phyloP scores from a whole-genome alignment of 768 basidiomycete genomes.

The Xerocomellus dryophilus region DNA sequence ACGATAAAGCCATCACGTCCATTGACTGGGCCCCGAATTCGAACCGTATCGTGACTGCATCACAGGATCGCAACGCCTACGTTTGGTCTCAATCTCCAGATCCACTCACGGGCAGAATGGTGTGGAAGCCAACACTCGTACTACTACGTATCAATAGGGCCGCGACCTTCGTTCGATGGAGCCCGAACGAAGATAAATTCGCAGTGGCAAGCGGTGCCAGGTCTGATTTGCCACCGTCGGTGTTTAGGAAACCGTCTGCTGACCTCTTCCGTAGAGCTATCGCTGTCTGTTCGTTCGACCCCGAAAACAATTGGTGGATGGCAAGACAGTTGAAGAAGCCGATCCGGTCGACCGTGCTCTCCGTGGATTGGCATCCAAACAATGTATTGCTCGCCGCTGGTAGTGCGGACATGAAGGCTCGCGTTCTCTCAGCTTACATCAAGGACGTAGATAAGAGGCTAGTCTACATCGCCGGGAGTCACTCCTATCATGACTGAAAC shows the following conservation, averaged over 20 bases:
- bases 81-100: conserved; percentile 90
- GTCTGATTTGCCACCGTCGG: conserved; percentile 35
- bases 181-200: conserved; percentile 97
- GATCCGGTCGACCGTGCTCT: conserved; percentile 89
- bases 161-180: conserved; percentile 94
- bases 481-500: conserved; percentile 7
- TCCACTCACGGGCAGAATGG: conserved; percentile 59
- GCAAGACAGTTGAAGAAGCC: conserved; percentile 97
- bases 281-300: conserved; percentile 94
- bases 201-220: conserved; percentile 96
- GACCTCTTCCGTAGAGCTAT: conserved; percentile 61
- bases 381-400: conserved; percentile 96
- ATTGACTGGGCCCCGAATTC: conserved; percentile 98
- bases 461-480: conserved; percentile 17
- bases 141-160: conserved; percentile 92
- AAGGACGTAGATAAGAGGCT: conserved; percentile 96
- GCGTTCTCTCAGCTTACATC: conserved; percentile 97
- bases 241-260: neutral
- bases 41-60: conserved; percentile 96
- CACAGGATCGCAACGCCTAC: conserved; percentile 98
- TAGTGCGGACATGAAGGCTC: conserved; percentile 96
- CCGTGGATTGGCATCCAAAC: conserved; percentile 98
- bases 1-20: conserved; percentile 96
- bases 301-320: conserved; percentile 99
- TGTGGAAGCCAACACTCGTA: conserved; percentile 98